Base-by-base conservation (phyloP, 2,329 filamentous ascomycete genomes). In the Anthostomella pinea region DNA sequence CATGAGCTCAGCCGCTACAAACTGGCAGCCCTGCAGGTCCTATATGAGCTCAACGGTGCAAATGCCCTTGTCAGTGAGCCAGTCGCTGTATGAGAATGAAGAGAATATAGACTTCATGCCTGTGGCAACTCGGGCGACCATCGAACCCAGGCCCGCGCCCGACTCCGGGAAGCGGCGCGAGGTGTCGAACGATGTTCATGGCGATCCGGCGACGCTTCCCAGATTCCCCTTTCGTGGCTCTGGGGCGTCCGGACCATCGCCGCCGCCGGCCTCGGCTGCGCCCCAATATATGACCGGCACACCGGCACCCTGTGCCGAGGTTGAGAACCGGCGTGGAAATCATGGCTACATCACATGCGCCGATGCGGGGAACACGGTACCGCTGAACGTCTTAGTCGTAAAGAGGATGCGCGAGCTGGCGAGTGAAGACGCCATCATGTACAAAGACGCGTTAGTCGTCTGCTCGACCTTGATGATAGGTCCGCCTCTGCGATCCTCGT, bases 311-410 rank as follows among this genome's bases (percentile, higher is more conserved):
- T n/a, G n/a, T n/a, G n/a, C n/a, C n/a, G n/a, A n/a, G n/a, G n/a
- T n/a, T n/a, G n/a, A n/a, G 22, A 38, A 42, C 9, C 26, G 17
- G 6, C 25, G 22, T 9, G 39, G 39, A 9, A 31, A 10, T 18
- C 24, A 42, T 10, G 39, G 39, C 39, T 35, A 42, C 4, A 42
- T 18, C 16, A 42, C 39, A 14, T 30, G 30, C 6, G 39, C 34
- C 7, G 39, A 42, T 4, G 39, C 39, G 6, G 39, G 39, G 8
- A 42, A n/a, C 18, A 32, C 27, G 14, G 24, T 38, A 7, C 34
- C 39, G 17, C 38, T 42, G 21, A 34, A 11, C 3, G 29, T 42
- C 28, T 32, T 27, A 5, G 39, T 34, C n/a, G 39, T 42, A 14
- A 34, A 42, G 8, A 42, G 23, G 13, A 42, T 18, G 9, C 39